Base-by-base conservation (phyloP, 495 filamentous ascomycete species). In the Parachaetomium inaequale region DNA sequence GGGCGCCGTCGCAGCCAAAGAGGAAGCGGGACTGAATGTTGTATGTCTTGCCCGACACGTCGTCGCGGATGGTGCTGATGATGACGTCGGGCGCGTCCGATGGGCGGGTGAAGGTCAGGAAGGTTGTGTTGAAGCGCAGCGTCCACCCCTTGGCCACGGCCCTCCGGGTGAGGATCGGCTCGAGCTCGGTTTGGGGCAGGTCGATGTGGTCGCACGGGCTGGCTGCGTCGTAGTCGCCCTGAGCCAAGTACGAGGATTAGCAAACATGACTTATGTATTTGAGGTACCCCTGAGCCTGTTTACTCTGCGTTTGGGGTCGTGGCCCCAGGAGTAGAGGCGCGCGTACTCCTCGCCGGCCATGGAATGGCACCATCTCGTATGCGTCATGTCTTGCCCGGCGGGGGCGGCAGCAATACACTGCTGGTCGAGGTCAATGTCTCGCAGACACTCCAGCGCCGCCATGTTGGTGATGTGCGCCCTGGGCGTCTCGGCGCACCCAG, bases 1-100 rank as follows among this genome's bases (percentile, higher is more conserved):
- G 70, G 0, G 79, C 83, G 7, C 84, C 84, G 59, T 87, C 84
- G 19, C 79, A 80, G 0, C 84, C 84, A 62, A 85, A 84, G 2
- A 87, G 70, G 58, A 82, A 88, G 32, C 76, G 78, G 4, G 80
- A 78, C 23, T 74, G 70, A 21, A 85, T 76, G 2, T 70, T 67
- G 66, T 83, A 83, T 29, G 72, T 70, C 2, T 55, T 31, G 4
- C 71, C 66, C 0, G 80, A 72, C 21, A 85, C 23, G 0, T 70
- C 65, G 54, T 86, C 83, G n/a, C 62, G 63, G 50, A 83, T 63
- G 7, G 64, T 73, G 17, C 70, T 74, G 19, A 74, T 71, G 32
- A 76, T 70, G 8, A 70, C 61, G 17, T 75, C 72, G 1, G 66
- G 45, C 3, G 6, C 12, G 46, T 29, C 23, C 4, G 49, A 26